A percentile compares a stretch with the other conserved stretches of the same genome.
Conservation (phyloP, 169 alveolate genomes). For the Eimeria sp. region DNA sequence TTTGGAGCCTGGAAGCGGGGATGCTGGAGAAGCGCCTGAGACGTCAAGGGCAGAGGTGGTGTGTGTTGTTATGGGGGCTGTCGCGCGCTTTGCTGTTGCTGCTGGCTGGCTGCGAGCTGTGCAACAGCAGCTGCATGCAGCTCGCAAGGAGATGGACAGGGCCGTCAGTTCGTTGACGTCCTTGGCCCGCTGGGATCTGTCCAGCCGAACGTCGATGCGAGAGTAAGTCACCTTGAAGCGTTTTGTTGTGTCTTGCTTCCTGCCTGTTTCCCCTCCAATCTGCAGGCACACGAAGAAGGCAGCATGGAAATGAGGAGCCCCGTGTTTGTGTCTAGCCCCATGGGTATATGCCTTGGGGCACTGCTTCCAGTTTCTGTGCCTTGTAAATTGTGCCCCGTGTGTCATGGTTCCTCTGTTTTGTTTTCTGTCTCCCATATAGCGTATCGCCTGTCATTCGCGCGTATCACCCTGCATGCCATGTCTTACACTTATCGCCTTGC, state of each 20-base stretch:
- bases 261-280: not conserved
- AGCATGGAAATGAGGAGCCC: too few relatives aligned
- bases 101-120: slow-evolving; percentile 81
- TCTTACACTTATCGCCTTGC: not conserved
- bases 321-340: not conserved
- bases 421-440: not conserved
- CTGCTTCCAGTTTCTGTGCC: not conserved
- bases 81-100: slow-evolving; percentile 75
- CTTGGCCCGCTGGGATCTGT: slow-evolving; percentile 80
- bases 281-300: not conserved
- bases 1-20: not conserved
- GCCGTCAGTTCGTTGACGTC: slow-evolving; percentile 39
- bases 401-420: not conserved
- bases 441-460: not conserved
- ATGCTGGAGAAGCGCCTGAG: not conserved
- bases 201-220: slow-evolving; percentile 77
- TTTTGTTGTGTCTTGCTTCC: too few relatives aligned
- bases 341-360: not conserved
- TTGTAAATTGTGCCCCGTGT: not conserved
- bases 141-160: slow-evolving; percentile 74
- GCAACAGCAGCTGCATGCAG: slow-evolving; percentile 73
- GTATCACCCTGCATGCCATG: not conserved
- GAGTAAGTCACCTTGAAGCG: slow-evolving; percentile 44
- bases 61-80: slow-evolving; percentile 52
- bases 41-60: slow-evolving; percentile 18